phyloP scores from a whole-genome alignment of 805 yeast species.

The Candida sonorensis region DNA sequence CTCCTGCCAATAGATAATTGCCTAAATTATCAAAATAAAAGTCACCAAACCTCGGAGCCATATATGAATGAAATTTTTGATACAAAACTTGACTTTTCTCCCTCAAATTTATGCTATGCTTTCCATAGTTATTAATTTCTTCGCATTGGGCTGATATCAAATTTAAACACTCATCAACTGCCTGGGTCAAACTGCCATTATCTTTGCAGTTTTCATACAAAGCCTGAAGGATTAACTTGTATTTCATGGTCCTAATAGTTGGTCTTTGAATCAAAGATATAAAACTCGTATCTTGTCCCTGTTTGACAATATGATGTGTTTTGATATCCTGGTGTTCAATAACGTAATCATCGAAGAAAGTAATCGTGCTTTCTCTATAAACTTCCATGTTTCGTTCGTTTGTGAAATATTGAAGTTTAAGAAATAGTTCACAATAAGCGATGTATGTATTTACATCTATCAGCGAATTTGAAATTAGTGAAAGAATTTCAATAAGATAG shows the following conservation, averaged over 20 bases:
- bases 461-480: constrained; percentile 12
- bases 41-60: constrained; percentile 6
- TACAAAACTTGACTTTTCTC: constrained; percentile 11
- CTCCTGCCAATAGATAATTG: constrained; percentile 35
- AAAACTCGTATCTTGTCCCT: constrained; percentile 44
- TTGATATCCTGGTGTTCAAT: constrained; percentile 15
- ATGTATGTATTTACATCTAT: constrained; percentile 21
- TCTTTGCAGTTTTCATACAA: constrained; percentile 25
- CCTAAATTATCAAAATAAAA: constrained; percentile 42
- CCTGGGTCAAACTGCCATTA: constrained; percentile 14
- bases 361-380: constrained; percentile 14
- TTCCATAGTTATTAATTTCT: constrained; percentile 18
- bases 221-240: constrained; percentile 43
- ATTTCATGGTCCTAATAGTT: constrained; percentile 41
- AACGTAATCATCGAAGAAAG: constrained; percentile 22
- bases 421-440: constrained; percentile 19
- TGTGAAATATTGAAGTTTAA: constrained; percentile 17
- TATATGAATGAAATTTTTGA: constrained; percentile 7
- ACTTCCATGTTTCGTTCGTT: constrained; percentile 18
- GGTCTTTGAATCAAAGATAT: constrained; percentile 49
- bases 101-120: constrained; percentile 13
- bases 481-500: constrained; percentile 13
- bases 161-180: constrained; percentile 23
- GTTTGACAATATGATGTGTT: constrained; percentile 31
- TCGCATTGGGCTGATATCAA: constrained; percentile 15